phyloP scores from a whole-genome alignment of 1,139 yeast genomes.

The Sugiyamaella sp. region DNA sequence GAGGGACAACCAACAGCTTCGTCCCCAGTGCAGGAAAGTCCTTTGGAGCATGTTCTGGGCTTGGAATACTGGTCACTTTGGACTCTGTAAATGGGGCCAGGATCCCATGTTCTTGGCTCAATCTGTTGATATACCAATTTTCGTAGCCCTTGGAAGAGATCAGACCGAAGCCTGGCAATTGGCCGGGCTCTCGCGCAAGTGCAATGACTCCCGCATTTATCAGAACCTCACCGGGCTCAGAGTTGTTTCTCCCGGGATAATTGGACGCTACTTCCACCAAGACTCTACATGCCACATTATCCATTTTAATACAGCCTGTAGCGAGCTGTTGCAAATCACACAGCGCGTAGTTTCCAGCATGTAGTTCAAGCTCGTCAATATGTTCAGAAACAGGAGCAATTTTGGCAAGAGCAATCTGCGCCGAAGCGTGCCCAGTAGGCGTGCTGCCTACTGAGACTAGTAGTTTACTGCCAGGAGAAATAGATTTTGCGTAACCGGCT shows the following conservation, averaged over 20 bases:
- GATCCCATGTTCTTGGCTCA: conserved; percentile 61
- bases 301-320: conserved; percentile 56
- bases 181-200: conserved; percentile 63
- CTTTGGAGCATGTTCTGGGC: conserved; percentile 43
- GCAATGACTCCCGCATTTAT: conserved; percentile 76
- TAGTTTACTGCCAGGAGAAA: conserved; percentile 41
- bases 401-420: conserved; percentile 38
- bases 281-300: conserved; percentile 58
- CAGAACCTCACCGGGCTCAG: conserved; percentile 58
- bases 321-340: conserved; percentile 77
- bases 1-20: conserved; percentile 61
- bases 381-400: conserved; percentile 34
- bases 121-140: conserved; percentile 54
- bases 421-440: conserved; percentile 73
- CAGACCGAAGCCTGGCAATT: conserved; percentile 50
- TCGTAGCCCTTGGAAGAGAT: conserved; percentile 47
- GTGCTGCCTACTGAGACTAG: conserved; percentile 74
- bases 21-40: conserved; percentile 52
- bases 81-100: conserved; percentile 41
- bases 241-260: conserved; percentile 58
- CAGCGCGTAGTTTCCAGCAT: conserved; percentile 77
- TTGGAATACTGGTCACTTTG: not conserved
- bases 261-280: conserved; percentile 65
- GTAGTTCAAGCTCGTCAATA: conserved; percentile 55
- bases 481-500: conserved; percentile 43